A percentile compares a stretch with the other conserved stretches of the same genome.
Conservation (phyloP, 768 basidiomycete genomes). For the Goffeauzyma gilvescens region DNA sequence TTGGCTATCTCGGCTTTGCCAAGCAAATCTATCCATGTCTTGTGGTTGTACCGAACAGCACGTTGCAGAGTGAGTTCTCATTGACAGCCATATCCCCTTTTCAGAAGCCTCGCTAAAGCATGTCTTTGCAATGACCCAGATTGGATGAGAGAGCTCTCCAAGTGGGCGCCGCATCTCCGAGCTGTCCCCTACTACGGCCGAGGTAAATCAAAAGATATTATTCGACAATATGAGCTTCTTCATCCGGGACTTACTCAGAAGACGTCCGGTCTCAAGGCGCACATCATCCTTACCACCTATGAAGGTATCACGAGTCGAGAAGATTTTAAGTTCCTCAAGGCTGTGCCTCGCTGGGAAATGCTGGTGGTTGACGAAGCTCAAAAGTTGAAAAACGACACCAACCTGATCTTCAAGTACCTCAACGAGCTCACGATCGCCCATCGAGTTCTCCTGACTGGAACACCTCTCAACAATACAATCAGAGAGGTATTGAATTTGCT, state of each 20-base stretch:
- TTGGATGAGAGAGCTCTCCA: slow-evolving; percentile 85
- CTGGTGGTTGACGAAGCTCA: slow-evolving; percentile 49
- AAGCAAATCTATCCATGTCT: slow-evolving; percentile 57
- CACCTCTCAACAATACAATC: slow-evolving; percentile 92
- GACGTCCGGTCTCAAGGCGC: no score
- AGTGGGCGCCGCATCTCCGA: slow-evolving; percentile 41
- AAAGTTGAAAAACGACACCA: slow-evolving; percentile 48
- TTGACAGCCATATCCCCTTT: not conserved
- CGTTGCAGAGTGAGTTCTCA: slow-evolving; percentile 1
- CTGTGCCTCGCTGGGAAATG: slow-evolving; percentile 78
- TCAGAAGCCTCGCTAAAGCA: not conserved
- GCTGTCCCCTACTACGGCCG: slow-evolving; percentile 55
- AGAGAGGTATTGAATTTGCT: slow-evolving; percentile 91
- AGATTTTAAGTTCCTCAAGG: slow-evolving; percentile 56
- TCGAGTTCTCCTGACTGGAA: slow-evolving; percentile 82
- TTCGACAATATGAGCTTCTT: slow-evolving; percentile 62
- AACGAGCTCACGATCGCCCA: slow-evolving; percentile 61
- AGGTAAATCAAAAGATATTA: slow-evolving; percentile 67
- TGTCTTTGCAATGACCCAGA: slow-evolving; percentile 7
- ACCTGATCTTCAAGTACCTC: slow-evolving; percentile 60
- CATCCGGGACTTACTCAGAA: no score
- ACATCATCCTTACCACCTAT: slow-evolving; percentile 79
- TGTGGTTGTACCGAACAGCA: slow-evolving; percentile 74
- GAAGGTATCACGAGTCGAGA: slow-evolving; percentile 53
- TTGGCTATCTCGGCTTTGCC: slow-evolving; percentile 45